phyloP scores from a whole-genome alignment of 148 eudicot species.

The Rhododendron kiyosumense region DNA sequence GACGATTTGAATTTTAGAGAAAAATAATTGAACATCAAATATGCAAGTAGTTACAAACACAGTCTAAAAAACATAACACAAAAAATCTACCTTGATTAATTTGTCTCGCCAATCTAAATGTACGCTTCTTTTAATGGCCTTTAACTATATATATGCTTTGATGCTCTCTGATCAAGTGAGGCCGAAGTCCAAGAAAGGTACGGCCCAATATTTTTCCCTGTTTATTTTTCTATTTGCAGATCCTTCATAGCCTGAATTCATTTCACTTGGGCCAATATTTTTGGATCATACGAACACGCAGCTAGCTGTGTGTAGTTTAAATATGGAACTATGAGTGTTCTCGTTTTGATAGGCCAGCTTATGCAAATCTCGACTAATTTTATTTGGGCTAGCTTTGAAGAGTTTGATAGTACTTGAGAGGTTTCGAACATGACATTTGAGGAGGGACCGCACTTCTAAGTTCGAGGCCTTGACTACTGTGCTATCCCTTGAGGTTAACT shows the following conservation, averaged over 20 bases:
- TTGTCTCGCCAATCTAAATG: conserved; percentile 20
- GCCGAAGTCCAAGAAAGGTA: conserved; percentile 30
- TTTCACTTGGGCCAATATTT: background rate
- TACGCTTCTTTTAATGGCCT: conserved; percentile 24
- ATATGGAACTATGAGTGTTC: background rate
- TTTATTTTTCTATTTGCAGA: background rate
- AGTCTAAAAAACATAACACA: background rate
- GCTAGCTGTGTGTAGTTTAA: no score
- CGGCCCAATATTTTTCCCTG: background rate
- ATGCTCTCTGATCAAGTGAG: conserved; percentile 23
- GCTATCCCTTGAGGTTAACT: background rate
- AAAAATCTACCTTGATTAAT: conserved; percentile 25
- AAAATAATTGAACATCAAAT: conserved; percentile 15
- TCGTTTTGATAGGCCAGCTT: background rate
- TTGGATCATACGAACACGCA: conserved; percentile 7
- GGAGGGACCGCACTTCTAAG: background rate
- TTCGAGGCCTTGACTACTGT: no score
- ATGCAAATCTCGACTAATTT: no score
- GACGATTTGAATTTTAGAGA: no score
- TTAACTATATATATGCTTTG: conserved; percentile 22
- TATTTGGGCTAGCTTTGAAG: rapidly evolving
- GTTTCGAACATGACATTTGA: background rate
- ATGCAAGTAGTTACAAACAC: background rate
- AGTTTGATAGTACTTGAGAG: background rate
- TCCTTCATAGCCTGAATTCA: background rate